These are phyloP conservation scores for Boletus reticuloceps DNA, from an alignment of 768 basidiomycete species.

Conservation along the genomic window DNA sequence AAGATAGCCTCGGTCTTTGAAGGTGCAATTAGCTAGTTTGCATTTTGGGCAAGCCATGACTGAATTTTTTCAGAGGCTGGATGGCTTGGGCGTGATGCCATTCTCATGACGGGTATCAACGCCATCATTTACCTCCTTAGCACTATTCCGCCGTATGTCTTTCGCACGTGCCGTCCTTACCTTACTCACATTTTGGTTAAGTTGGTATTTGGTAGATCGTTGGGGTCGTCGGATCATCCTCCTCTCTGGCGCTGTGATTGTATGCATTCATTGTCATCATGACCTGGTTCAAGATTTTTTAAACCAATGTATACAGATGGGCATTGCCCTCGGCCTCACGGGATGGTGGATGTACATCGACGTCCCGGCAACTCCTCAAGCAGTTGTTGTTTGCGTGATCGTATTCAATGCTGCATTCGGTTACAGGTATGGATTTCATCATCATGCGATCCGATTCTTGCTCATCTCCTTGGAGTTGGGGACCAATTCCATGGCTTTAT, in stretches of 20 bases:
- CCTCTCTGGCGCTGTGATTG: slow-evolving; percentile 78
- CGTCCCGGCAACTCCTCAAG: slow-evolving; percentile 77
- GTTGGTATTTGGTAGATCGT: slow-evolving; percentile 92
- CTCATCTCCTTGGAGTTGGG: slow-evolving; percentile 51
- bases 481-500: slow-evolving; percentile 85
- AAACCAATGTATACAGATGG: slow-evolving; percentile 57
- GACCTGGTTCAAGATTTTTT: slow-evolving; percentile 1
- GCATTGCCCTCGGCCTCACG: slow-evolving; percentile 69
- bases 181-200: slow-evolving; percentile 29
- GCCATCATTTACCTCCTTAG: slow-evolving; percentile 76
- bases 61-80: slow-evolving; percentile 68
- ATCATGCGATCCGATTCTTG: not conserved
- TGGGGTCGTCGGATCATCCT: slow-evolving; percentile 89
- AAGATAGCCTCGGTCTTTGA: slow-evolving; percentile 82
- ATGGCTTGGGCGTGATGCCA: slow-evolving; percentile 90
- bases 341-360: slow-evolving; percentile 96
- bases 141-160: slow-evolving; percentile 78
- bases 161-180: not conserved
- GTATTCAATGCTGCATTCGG: slow-evolving; percentile 94
- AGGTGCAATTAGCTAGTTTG: slow-evolving; percentile 43
- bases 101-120: slow-evolving; percentile 96
- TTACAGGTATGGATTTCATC: slow-evolving; percentile 51
- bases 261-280: slow-evolving; percentile 36
- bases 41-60: not conserved
- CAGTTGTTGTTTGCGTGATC: slow-evolving; percentile 86